Evolutionary conservation across 2,329 filamentous ascomycete species (phyloP).

Genomic region (Aspergillus sp.): DNA sequence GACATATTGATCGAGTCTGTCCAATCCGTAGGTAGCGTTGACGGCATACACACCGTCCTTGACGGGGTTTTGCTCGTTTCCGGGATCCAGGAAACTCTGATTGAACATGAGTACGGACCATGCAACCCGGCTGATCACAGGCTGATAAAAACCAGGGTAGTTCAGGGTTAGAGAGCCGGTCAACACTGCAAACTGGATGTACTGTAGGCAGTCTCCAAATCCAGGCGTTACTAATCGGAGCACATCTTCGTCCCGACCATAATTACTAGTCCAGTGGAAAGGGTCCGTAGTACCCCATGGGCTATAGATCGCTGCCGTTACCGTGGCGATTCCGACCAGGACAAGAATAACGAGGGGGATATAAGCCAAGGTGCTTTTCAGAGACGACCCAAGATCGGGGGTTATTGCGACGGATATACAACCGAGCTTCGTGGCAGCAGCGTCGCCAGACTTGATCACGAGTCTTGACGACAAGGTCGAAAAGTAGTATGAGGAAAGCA

Average conservation of each 20-base stretch:
- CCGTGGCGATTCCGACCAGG: slow-evolving; percentile 77
- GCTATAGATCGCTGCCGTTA: slow-evolving; percentile 82
- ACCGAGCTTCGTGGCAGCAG: slow-evolving; percentile 63
- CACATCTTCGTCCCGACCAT: slow-evolving; percentile 88
- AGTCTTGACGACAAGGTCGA: slow-evolving; percentile 76
- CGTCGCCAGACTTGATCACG: slow-evolving; percentile 73
- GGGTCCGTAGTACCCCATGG: slow-evolving; percentile 91
- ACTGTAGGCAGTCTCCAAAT: slow-evolving; percentile 94
- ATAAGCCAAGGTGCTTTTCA: slow-evolving; percentile 71
- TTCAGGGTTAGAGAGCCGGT: slow-evolving; percentile 83
- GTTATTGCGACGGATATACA: slow-evolving; percentile 84
- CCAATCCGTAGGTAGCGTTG: slow-evolving; percentile 76
- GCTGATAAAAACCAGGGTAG: slow-evolving; percentile 94
- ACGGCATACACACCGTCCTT: slow-evolving; percentile 85
- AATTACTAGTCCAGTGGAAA: slow-evolving; percentile 97
- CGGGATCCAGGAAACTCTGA: slow-evolving; percentile 76
- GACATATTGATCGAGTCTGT: slow-evolving; percentile 75
- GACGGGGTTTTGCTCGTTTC: slow-evolving; percentile 65
- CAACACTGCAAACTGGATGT: slow-evolving; percentile 88
- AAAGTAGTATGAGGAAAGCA: slow-evolving; percentile 83
- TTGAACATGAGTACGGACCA: slow-evolving; percentile 96
- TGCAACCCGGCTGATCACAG: slow-evolving; percentile 79
- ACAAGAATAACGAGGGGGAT: slow-evolving; percentile 77
- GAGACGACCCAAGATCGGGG: slow-evolving; percentile 71
- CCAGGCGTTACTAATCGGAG: slow-evolving; percentile 91